These are phyloP conservation scores for Neurospora sp. DNA, from an alignment of 495 filamentous ascomycete genomes.

Conservation along the genomic window DNA sequence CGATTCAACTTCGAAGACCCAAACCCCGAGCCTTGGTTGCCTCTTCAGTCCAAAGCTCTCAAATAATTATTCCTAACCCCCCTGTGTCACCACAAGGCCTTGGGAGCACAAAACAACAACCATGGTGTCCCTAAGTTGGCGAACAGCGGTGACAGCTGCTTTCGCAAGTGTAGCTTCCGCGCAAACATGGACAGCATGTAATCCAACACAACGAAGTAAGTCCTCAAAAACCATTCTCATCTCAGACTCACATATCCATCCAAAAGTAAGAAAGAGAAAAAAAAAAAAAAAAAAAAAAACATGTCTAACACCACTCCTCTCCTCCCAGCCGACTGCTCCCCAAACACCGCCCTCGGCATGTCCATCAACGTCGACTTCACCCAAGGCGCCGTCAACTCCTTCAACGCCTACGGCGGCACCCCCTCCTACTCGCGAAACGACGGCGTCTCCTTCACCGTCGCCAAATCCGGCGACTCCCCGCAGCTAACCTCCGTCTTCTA, in stretches of 20 bases:
- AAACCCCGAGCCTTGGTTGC: neutral
- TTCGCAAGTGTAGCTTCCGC: constrained; percentile 4
- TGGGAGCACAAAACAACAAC: neutral
- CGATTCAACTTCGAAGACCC: neutral
- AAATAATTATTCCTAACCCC: neutral
- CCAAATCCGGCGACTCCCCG: constrained; percentile 72
- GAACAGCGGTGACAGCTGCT: constrained; percentile 12
- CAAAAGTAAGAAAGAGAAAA: neutral
- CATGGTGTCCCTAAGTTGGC: constrained; percentile 8
- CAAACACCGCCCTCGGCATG: constrained; percentile 74
- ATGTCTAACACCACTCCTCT: neutral
- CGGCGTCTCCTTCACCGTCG: constrained; percentile 77
- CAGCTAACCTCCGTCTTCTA: constrained; percentile 67
- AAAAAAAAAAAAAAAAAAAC: neutral
- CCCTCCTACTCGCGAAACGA: constrained; percentile 56
- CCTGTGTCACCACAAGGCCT: neutral
- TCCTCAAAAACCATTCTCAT: neutral
- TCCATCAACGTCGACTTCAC: constrained; percentile 74
- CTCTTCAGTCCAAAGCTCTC: neutral
- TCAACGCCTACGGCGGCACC: constrained; percentile 53
- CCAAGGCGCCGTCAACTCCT: constrained; percentile 56
- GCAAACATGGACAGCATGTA: constrained; percentile 27
- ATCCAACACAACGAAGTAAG: constrained; percentile 20
- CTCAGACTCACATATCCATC: neutral
- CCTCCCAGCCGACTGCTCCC: constrained; percentile 45